phyloP scores from a whole-genome alignment of 225 moss, liverwort and hornwort species.

The Sphagnum contortum region DNA sequence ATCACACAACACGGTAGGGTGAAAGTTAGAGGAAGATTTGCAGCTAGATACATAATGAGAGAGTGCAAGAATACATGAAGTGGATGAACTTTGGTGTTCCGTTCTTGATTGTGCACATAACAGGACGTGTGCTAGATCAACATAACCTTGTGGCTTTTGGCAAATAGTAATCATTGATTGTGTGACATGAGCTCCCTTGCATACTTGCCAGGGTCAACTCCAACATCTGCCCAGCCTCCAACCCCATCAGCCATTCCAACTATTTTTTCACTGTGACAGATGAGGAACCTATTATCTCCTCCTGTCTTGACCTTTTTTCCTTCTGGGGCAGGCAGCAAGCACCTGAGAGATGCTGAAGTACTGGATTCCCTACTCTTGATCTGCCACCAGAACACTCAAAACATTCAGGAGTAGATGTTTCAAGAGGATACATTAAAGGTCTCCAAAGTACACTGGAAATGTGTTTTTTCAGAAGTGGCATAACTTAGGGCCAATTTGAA shows the following conservation, averaged over 20 bases:
- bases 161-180: conserved; percentile 55
- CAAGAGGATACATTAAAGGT: background rate
- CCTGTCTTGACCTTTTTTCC: conserved; percentile 63
- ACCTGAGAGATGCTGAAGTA: conserved; percentile 64
- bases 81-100: conserved; percentile 75
- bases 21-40: background rate
- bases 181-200: conserved; percentile 80
- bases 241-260: conserved; percentile 94
- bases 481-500: no score
- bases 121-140: conserved; percentile 67
- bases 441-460: no score
- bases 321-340: conserved; percentile 83
- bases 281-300: conserved; percentile 89
- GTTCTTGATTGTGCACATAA: conserved; percentile 59
- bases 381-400: conserved; percentile 24
- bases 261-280: conserved; percentile 64
- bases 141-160: conserved; percentile 50
- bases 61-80: conserved; percentile 83
- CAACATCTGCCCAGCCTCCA: conserved; percentile 84
- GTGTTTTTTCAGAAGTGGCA: no score
- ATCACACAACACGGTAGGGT: no score
- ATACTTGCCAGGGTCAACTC: conserved; percentile 92
- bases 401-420: background rate
- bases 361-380: conserved; percentile 24
- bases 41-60: conserved; percentile 47